Base-by-base conservation (phyloP, 139 green algal species). In the Diplosphaera chodatii region DNA sequence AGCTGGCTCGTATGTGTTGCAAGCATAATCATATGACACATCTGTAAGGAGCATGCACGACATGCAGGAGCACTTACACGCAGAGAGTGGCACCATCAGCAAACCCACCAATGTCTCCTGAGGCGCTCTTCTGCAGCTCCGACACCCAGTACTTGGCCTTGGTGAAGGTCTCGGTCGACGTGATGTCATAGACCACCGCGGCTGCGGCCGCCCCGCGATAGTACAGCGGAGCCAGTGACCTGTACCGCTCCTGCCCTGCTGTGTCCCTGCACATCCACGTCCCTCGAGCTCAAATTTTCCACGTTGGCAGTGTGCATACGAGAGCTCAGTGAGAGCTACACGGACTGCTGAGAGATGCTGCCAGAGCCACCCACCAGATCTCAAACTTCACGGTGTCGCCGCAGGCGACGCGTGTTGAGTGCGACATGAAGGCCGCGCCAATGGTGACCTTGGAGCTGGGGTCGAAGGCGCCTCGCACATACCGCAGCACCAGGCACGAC, bases 301-400 rank as follows among this genome's bases (percentile, higher is more conserved):
- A n/a, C n/a, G n/a, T n/a, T n/a, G n/a, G n/a, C n/a, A n/a, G n/a
- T n/a, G n/a, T n/a, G n/a, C n/a, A n/a, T n/a, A n/a, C n/a, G n/a
- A n/a, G n/a, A n/a, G n/a, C n/a, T n/a, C n/a, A n/a, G n/a, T n/a
- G n/a, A n/a, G n/a, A n/a, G n/a, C n/a, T n/a, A n/a, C n/a, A n/a
- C n/a, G n/a, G n/a, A n/a, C n/a, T n/a, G n/a, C n/a, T n/a, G n/a
- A n/a, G n/a, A n/a, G n/a, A n/a, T n/a, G n/a, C n/a, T n/a, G n/a
- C n/a, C n/a, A n/a, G n/a, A n/a, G 22, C 25, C 13, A 29, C 72
- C 2, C 48, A 78, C 85, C 85, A 91, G n/a, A 91, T 89, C 64
- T 91, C 85, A 78, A 91, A 91, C 59, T 89, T 89, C 34, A 91
- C 84, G 23, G 70, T 82, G 25, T 64, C 66, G 31, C 74, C 74